Evolutionary conservation across 352 stramenopile species (phyloP).

Genomic region (Phytophthora sp.): DNA sequence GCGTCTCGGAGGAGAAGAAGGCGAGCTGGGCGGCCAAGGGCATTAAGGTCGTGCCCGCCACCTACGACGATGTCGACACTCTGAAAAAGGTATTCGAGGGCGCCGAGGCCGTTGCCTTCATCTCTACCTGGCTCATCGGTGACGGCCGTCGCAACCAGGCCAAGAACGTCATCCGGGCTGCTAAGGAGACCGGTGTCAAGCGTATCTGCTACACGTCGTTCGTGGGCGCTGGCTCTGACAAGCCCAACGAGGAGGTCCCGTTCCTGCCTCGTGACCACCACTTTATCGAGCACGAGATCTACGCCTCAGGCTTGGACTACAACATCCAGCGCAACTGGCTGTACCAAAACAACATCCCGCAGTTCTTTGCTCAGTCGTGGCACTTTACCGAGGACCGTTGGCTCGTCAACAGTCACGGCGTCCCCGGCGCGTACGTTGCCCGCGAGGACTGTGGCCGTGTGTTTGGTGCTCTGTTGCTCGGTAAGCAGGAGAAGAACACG

Average conservation of each 20-base stretch:
- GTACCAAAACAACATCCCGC: slow-evolving; percentile 44
- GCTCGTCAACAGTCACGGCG: slow-evolving; percentile 38
- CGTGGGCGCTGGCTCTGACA: slow-evolving; percentile 25
- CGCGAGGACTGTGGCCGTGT: slow-evolving; percentile 35
- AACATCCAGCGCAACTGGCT: slow-evolving; percentile 50
- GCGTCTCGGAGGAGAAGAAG: slow-evolving; percentile 20
- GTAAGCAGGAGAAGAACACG: slow-evolving; percentile 26
- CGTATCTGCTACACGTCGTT: slow-evolving; percentile 44
- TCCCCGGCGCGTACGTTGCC: slow-evolving; percentile 34
- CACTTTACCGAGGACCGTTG: slow-evolving; percentile 41
- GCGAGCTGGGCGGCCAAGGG: slow-evolving; percentile 22
- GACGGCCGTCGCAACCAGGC: slow-evolving; percentile 29
- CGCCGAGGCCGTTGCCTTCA: slow-evolving; percentile 32
- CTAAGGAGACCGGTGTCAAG: slow-evolving; percentile 36
- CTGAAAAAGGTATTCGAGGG: slow-evolving; percentile 35
- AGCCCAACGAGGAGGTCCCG: slow-evolving; percentile 36
- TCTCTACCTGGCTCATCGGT: slow-evolving; percentile 40
- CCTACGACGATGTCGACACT: slow-evolving; percentile 32
- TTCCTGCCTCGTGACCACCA: slow-evolving; percentile 43
- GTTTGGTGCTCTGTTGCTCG: slow-evolving; percentile 28
- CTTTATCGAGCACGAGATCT: slow-evolving; percentile 26
- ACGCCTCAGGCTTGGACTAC: slow-evolving; percentile 34
- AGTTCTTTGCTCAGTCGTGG: slow-evolving; percentile 32
- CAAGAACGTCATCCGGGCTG: slow-evolving; percentile 23
- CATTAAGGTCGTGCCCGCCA: slow-evolving; percentile 19